Evolutionary conservation across 768 basidiomycete species (phyloP), one percentile per base, ranked within the genome.

Genomic region (Leccinum obscurum): DNA sequence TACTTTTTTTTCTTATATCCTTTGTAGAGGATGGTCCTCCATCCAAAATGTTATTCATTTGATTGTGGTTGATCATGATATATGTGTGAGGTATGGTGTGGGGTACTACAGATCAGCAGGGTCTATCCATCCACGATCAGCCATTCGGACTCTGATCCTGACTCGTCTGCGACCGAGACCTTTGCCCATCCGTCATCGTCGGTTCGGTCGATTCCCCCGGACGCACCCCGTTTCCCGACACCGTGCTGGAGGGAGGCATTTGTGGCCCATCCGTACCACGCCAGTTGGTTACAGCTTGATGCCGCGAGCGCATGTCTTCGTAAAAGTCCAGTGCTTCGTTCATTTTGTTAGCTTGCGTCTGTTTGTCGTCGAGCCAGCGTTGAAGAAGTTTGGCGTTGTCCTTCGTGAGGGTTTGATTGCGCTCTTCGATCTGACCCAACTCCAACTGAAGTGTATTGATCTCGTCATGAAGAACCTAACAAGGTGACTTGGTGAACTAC

Each of bases 351-450:
- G 90, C 96, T 68, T 95, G 95, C 13, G 81, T 77, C 71, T 97
- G 93, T 77, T 97, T 97, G 64, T 90, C 88, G 68, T 98, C 97
- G 9, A 98, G 81, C 96, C 97, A 99, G 17, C 96, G 89, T 72
- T 97, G 94, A 1, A 98, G 81, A 28, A 99, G 85, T 68, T 93
- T 90, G 26, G 95, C 95, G 67, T 99, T 99, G 74, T 99, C 96
- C 67, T 89, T 90, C 54, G 86, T 85, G 35, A 99, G 83, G n/a
- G 80, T 88, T 68, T 86, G 81, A 71, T 96, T 97, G 37, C 92
- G 87, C 62, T 93, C 87, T 58, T 92, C 89, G 26, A 96, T 87
- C 68, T 96, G 92, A 49, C 88, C 85, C 13, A 98, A 84, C 74
- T 99, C 96, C 53, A 99, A 83, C 59, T 92, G 89, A 50, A 95